A percentile compares a stretch with the other conserved stretches of the same genome.
Evolutionary conservation across 108 stramenopile species (phyloP).

Genomic region (Pseudonitzschia pungens): DNA sequence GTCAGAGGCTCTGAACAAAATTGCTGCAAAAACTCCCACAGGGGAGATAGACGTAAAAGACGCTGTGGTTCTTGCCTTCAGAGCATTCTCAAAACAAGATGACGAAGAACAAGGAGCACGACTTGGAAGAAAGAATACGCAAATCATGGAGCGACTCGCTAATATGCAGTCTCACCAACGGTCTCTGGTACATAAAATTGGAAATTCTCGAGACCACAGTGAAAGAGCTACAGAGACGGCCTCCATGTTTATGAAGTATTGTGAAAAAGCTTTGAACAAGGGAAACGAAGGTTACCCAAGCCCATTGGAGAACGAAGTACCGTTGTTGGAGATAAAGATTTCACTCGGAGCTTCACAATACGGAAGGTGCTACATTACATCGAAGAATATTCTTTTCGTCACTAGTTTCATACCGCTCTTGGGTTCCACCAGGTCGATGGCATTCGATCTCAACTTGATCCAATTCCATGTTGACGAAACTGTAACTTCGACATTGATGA

Average conservation of each 20-base stretch:
- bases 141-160: constrained; percentile 87
- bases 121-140: constrained; percentile 83
- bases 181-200: constrained; percentile 52
- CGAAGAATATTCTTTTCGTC: constrained; percentile 63
- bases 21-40: constrained; percentile 38
- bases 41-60: constrained; percentile 36
- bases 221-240: constrained; percentile 52
- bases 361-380: constrained; percentile 70
- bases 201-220: constrained; percentile 52
- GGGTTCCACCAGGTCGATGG: constrained; percentile 47
- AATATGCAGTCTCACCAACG: constrained; percentile 83
- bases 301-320: constrained; percentile 50
- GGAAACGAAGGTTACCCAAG: constrained; percentile 41
- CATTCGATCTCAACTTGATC: constrained; percentile 62
- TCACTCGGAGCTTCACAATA: constrained; percentile 61
- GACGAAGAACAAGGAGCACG: constrained; percentile 84
- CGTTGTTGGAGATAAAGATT: constrained; percentile 66
- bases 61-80: constrained; percentile 55
- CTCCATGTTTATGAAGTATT: constrained; percentile 48
- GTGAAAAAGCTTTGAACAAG: constrained; percentile 38
- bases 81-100: constrained; percentile 77
- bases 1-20: constrained; percentile 64
- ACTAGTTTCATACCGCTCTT: constrained; percentile 72
- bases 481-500: constrained; percentile 54
- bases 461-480: constrained; percentile 60